Evolutionary conservation across 805 yeast genomes (phyloP).

Genomic region (Pichia deserticola): DNA sequence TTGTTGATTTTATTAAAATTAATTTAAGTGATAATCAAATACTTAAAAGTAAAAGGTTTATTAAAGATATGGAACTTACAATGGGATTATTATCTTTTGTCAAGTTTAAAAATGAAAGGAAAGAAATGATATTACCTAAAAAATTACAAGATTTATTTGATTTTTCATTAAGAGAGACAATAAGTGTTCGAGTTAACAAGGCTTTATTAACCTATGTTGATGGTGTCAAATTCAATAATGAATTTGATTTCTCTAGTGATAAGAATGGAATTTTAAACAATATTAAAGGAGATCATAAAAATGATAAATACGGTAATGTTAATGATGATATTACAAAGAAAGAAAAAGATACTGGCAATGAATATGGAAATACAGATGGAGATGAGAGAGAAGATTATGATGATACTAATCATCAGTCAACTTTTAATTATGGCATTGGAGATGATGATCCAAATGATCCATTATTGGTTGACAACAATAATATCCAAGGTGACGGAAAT

Average conservation of each 20-base stretch:
- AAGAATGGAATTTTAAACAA: too few relatives aligned
- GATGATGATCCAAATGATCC: slow-evolving; percentile 1
- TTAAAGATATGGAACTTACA: slow-evolving; percentile 70
- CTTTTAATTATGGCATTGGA: neutral
- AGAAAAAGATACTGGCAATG: neutral
- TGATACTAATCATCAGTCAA: neutral
- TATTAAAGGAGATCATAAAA: neutral
- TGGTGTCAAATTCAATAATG: neutral
- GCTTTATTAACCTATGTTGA: slow-evolving; percentile 41
- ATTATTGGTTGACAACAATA: neutral
- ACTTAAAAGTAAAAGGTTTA: slow-evolving; percentile 40
- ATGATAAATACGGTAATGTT: neutral
- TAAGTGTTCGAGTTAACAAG: slow-evolving; percentile 65
- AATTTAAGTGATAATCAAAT: slow-evolving; percentile 32
- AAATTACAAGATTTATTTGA: slow-evolving; percentile 51
- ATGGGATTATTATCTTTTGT: slow-evolving; percentile 68
- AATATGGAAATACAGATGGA: neutral
- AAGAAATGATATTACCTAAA: slow-evolving; percentile 39
- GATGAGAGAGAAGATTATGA: too few relatives aligned
- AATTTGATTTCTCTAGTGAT: too few relatives aligned
- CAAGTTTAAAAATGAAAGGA: slow-evolving; percentile 18
- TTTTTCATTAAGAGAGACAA: slow-evolving; percentile 50
- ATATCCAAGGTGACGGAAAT: neutral
- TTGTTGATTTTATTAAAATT: slow-evolving; percentile 53
- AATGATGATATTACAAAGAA: neutral